Percentiles rank a stretch among this genome's conserved stretches.
phyloP scores from a whole-genome alignment of 495 filamentous ascomycete species.

The Aspergillus leporis region DNA sequence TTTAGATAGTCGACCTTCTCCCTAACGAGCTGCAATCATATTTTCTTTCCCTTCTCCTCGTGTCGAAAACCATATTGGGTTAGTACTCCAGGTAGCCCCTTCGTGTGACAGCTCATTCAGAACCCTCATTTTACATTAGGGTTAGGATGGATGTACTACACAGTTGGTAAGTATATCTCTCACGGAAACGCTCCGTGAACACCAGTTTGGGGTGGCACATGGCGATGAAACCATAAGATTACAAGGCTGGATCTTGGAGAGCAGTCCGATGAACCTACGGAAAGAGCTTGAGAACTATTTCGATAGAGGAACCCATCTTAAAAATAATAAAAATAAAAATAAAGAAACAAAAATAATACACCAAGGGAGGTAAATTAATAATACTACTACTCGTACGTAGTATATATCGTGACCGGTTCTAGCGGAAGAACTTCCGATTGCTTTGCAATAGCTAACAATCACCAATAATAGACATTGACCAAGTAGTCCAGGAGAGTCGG shows the following conservation, averaged over 20 bases:
- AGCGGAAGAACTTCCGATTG: slow-evolving; percentile 2
- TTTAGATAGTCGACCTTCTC: background rate
- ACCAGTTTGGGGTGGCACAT: background rate
- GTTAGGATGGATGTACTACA: background rate
- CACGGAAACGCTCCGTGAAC: background rate
- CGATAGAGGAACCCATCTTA: background rate
- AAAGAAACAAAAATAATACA: background rate
- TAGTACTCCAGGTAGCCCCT: background rate
- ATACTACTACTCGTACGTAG: too few species aligned
- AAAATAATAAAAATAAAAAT: background rate
- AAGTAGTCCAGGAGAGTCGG: background rate
- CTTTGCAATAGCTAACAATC: background rate
- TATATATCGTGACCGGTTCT: background rate
- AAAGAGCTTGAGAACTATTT: background rate
- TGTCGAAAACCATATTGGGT: background rate
- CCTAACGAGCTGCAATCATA: background rate
- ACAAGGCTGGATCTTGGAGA: slow-evolving; percentile 1
- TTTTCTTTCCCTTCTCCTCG: background rate
- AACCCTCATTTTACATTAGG: background rate
- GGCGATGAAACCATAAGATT: background rate
- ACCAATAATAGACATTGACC: background rate
- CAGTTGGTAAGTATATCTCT: background rate
- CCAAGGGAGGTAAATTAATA: background rate
- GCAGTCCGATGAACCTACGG: background rate
- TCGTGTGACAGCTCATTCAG: background rate